Base-by-base conservation (phyloP, 2,329 filamentous ascomycete species). In the Sclerotinia trifoliorum region DNA sequence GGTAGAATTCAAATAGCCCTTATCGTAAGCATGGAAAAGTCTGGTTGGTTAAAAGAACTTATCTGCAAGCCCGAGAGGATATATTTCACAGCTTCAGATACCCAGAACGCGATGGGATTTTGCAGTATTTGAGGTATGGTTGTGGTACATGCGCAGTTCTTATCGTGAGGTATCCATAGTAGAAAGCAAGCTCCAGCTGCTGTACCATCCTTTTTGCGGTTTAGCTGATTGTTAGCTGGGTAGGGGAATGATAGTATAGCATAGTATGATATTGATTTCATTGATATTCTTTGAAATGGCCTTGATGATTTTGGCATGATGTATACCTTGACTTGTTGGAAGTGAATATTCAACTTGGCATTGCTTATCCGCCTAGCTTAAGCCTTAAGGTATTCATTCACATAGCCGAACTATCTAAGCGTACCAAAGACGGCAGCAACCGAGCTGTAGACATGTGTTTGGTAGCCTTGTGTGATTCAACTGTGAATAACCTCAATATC, bases 141-240 rank as follows among this genome's bases (percentile, higher is more conserved):
- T 66, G 64, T 48, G 44, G 44, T 62, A 29, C 32, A 66, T 39
- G 26, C 42, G 48, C 24, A 51, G 52, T 42, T 66, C 64, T 66
- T 60, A 58, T 66, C 54, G 52, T 8, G 26, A 60, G 26, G 54
- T 29, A 26, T 17, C 64, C 61, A 64, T 42, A 66, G 26, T 39
- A 55, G 62, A 35, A 65, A 65, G 39, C 24, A 65, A 65, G 39
- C 24, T n/a, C 62, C 52, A 65, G 39, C 63, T 19, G 39, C 21
- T 29, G 29, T 46, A 48, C 24, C 42, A 61, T 35, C 5, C 44
- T 49, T 46, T 46, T 44, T 24, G 19, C 15, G 17, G 55, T 19
- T 26, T 19, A 19, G 15, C 3, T 5, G 15, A 48, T 2, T 42
- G 7, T 42, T 39, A 52, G 32, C 11, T 48, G 24, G 4, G n/a